These are phyloP conservation scores for Aurantiochytrium sp. DNA, from an alignment of 108 stramenopile species.

Conservation along the genomic window DNA sequence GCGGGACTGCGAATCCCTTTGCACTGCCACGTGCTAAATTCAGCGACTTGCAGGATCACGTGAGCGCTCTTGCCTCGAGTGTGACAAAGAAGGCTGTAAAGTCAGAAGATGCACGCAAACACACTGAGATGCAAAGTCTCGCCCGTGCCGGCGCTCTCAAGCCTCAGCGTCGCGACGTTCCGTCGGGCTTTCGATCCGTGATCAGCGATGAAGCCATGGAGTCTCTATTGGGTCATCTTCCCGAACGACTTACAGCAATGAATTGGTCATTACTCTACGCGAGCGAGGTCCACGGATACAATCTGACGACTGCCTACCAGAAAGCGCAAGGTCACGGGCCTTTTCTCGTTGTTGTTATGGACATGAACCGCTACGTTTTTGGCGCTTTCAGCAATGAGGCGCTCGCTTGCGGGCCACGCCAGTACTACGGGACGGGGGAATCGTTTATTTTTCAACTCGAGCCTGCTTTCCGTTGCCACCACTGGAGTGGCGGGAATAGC, in stretches of 20 bases:
- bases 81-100: neutral
- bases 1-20: neutral
- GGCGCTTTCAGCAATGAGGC: neutral
- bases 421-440: conserved; percentile 5
- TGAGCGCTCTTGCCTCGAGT: neutral
- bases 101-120: neutral
- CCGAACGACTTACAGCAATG: neutral
- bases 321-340: neutral
- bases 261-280: neutral
- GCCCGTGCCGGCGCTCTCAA: neutral
- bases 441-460: conserved; percentile 8
- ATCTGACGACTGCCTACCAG: neutral
- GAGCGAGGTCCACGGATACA: conserved; percentile 1
- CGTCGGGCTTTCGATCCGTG: neutral
- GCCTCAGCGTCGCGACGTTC: neutral
- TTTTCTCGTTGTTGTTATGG: neutral
- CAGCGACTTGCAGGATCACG: conserved; percentile 5
- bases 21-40: neutral
- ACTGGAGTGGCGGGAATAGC: neutral
- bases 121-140: neutral
- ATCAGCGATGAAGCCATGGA: neutral
- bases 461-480: neutral
- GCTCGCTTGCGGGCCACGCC: neutral
- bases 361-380: neutral
- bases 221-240: neutral